Evolutionary conservation across 768 basidiomycete genomes (phyloP), one percentile per base, ranked within the genome.

Genomic region (Floccularia luteovirens): DNA sequence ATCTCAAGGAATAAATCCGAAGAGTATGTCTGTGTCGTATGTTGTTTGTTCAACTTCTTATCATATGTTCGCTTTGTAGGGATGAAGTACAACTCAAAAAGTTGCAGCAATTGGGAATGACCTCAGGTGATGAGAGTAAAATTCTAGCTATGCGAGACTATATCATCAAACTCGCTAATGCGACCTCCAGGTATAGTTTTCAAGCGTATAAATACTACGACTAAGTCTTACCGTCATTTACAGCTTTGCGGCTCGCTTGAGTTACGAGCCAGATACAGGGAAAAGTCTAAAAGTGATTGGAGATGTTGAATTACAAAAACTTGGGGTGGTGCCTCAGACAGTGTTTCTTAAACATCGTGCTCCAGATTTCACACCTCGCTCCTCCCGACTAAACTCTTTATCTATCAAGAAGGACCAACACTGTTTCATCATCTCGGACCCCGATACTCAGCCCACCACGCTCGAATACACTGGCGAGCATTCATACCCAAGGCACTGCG

Each of bases 51-150:
- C 5, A 2, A 23, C 5, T 21, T 19, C 14, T 11, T 19, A n/a
- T n/a, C 32, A 21, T 43, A 16, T 22, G 13, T 20, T 25, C 11
- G 17, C 38, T 45, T 34, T 25, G 11, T 50, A 94, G 91, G 48
- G 91, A 96, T 43, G 86, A 90, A 43, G 56, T 57, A 0, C 80
- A 94, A 39, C 58, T 92, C 14, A 62, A 66, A 31, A 90, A 86
- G 58, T 58, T 97, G 30, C 87, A 89, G 47, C 85, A 90, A 52
- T 61, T 97, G 12, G 94, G 93, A 1, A 90, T 96, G 84, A 82
- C 77, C 1, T 45, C 71, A 2, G 65, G 67, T 19, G 93, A 94
- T 51, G 92, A 97, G 56, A 72, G 63, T 41, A 97, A 98, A 57
- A 64, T 99, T 16, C 63, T 79, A n/a, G 79, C 88, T 0, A 79